Base-by-base conservation (phyloP, 2,329 filamentous ascomycete species). In the Aureobasidium sp. region DNA sequence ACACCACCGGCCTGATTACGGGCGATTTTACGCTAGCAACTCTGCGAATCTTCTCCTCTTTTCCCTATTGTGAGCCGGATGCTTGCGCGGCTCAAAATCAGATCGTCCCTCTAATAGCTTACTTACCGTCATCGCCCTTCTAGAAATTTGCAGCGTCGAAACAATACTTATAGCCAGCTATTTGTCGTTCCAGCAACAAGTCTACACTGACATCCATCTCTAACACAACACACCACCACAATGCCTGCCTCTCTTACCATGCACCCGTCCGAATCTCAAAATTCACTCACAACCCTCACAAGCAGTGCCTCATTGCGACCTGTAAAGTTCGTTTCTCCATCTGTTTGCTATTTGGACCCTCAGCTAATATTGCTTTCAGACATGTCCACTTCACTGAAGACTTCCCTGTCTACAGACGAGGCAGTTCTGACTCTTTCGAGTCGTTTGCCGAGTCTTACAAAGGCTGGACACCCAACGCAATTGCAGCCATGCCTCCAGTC, bases 1-100 rank as follows among this genome's bases (percentile, higher is more conserved):
- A 50, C 45, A 50, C 45, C 45, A 50, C 25, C 45, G 45, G 45
- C 35, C 45, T 50, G 32, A 50, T 25, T 30, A 14, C 45, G 45
- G 48, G 10, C 16, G 11, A 37, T n/a, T 12, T 29, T 41, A 30
- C 11, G 22, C n/a, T n/a, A 25, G 27, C 27, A 41, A 25, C 19
- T 38, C 5, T 49, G 45, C 45, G n/a, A 29, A 38, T 39, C 35
- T 51, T 39, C 21, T 41, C 48, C 25, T 32, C n/a, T 51, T 51
- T 19, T 41, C 37, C 37, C 35, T 51, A 41, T 25, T 51, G 14
- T 6, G 10, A 25, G 25, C 12, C 19, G 22, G 27, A 14, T 27
- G 37, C 34, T 40, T 51, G 22, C 48, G 48, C 48, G 37, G 35
- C 44, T 41, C 29, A 11, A 21, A 37, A n/a, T 41, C 17, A 32